Evolutionary conservation across 495 filamentous ascomycete genomes (phyloP), one percentile per base, ranked within the genome.

Genomic region (Lepraria neglecta): DNA sequence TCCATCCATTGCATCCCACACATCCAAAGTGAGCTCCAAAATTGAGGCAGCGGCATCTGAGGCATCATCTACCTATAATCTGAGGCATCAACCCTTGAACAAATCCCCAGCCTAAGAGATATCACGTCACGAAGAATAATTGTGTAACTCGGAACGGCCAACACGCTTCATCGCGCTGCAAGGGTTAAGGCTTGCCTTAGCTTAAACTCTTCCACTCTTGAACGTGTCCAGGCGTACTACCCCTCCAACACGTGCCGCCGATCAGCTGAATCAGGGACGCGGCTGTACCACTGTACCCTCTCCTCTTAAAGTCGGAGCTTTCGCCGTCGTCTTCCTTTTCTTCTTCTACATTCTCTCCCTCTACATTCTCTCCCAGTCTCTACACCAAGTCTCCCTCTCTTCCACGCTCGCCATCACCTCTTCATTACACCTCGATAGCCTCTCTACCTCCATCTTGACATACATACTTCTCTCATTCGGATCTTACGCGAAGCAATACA

Each of bases 81-180:
- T 48, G 31, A 61, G 50, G 43, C 59, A 55, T 56, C 42, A 42
- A 46, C 19, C 31, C 3, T 21, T 56, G 21, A 24, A 40, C 27
- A 27, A 47, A 40, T 48, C 21, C 6, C 6, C 9, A 31, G 46
- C 30, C 17, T 24, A 33, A 52, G 42, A 28, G 40, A 42, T 2
- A 6, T 40, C 35, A 53, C 27, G 4, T 60, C 33, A 42, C 31
- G 10, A 28, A n/a, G 15, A 5, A 60, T 6, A 40, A 17, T 19
- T 27, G 31, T 24, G 19, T 7, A 45, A 54, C 27, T 55, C 14
- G 48, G 17, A 1, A n/a, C 19, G 11, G 6, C 24, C 3, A 56
- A 56, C 59, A 61, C 59, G 59, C 59, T 56, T 56, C 51, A 47
- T 55, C 59, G 59, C 59, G 59, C 51, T 61, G 40, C 30, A 46